phyloP scores from a whole-genome alignment of 768 basidiomycete genomes.

The Panus rudis region DNA sequence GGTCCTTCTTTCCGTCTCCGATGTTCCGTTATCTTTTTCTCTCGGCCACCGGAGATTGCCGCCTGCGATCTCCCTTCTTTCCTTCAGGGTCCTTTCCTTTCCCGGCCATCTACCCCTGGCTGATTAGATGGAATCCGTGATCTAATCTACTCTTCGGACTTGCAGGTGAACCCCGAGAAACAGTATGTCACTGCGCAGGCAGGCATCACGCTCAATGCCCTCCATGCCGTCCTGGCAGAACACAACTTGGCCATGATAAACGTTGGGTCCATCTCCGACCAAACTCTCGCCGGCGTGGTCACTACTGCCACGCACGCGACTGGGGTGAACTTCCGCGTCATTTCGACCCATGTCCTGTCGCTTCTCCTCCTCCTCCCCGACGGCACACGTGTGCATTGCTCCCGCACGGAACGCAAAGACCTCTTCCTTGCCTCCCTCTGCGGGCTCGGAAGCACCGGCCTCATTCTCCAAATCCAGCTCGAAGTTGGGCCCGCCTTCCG shows the following conservation, averaged over 20 bases:
- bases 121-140: neutral
- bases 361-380: slow-evolving; percentile 73
- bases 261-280: slow-evolving; percentile 94
- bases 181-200: slow-evolving; percentile 64
- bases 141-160: slow-evolving; percentile 1
- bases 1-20: slow-evolving; percentile 4
- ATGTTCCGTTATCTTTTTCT: no score
- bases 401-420: slow-evolving; percentile 54
- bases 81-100: neutral
- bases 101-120: neutral
- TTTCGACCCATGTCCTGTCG: slow-evolving; percentile 75
- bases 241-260: slow-evolving; percentile 81
- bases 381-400: slow-evolving; percentile 62
- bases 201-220: slow-evolving; percentile 68
- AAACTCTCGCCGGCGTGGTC: slow-evolving; percentile 87
- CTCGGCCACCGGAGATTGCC: slow-evolving; percentile 17
- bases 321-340: slow-evolving; percentile 69
- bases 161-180: slow-evolving; percentile 65
- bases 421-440: slow-evolving; percentile 88
- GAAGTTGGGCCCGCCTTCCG: slow-evolving; percentile 79
- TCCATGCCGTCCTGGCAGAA: slow-evolving; percentile 61
- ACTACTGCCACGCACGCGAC: slow-evolving; percentile 95
- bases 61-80: slow-evolving; percentile 6
- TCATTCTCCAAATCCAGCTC: slow-evolving; percentile 73
- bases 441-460: slow-evolving; percentile 84